Evolutionary conservation across 305 asterid species (phyloP), one percentile per base, ranked within the genome.

Genomic region (Fraxinus greggii): DNA sequence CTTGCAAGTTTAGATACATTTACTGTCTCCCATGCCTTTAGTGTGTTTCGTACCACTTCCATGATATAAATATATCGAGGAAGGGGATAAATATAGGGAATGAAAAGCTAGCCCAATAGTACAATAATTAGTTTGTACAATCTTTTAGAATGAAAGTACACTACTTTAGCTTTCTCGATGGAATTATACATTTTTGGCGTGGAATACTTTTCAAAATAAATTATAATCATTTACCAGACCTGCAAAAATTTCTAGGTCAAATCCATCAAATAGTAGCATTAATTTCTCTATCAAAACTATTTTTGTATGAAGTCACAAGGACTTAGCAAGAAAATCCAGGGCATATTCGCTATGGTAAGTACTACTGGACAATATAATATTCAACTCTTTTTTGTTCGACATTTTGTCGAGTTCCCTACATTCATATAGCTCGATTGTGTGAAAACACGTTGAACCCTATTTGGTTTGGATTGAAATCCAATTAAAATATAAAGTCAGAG

Each of bases 271-370:
- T 24, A 32, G 2, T 3, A n/a, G 67, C 67, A 56, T 56, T 56
- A 56, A 56, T 56, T 56, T 19, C 67, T 56, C 23, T 56, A 5
- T 56, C 23, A 21, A 32, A 72, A 35, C 79, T 23, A 56, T 72
- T 56, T 83, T 72, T 21, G 80, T 32, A 24, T 54, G 29, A 28
- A 78, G 35, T 78, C 82, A 75, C 76, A 75, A 33, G 75, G 72
- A 42, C 4, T 10, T 42, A 42, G 51, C 51, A 38, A 38, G 45
- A 38, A 38, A 35, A 0, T 9, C 10, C 13, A 2, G 56, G n/a
- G 15, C 17, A 40, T 40, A 17, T 45, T 45, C 15, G n/a, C 1
- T 45, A 13, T 3, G 56, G 1, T 13, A 45, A 40, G 13, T 9
- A 38, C 3, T 38, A 9, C 13, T 38, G 13, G 0, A 42, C 54